A percentile compares a stretch with the other conserved stretches of the same genome.
Evolutionary conservation across 2,329 filamentous ascomycete species (phyloP).

Genomic region (Fusarium aywerte): DNA sequence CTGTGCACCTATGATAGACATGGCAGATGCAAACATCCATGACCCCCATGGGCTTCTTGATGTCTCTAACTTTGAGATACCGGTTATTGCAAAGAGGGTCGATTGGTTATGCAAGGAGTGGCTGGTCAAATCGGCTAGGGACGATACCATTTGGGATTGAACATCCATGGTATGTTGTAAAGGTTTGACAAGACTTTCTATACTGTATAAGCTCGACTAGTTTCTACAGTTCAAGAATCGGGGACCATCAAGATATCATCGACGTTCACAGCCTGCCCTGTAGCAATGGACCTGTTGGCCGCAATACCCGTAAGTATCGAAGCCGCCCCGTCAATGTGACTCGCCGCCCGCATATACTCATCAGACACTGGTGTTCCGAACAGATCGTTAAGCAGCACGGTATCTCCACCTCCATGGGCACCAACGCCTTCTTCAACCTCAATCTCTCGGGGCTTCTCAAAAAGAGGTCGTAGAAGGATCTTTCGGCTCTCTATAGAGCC

Average conservation of each 20-base stretch:
- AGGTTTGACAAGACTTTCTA: no score
- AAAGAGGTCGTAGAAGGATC: slow-evolving; percentile 63
- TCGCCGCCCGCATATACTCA: slow-evolving; percentile 64
- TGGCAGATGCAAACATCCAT: background rate
- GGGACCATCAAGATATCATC: slow-evolving; percentile 58
- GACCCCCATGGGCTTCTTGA: slow-evolving; percentile 15
- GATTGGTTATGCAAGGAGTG: slow-evolving; percentile 32
- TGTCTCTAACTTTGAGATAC: slow-evolving; percentile 12
- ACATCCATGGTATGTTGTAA: no score
- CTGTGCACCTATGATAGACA: slow-evolving; percentile 13
- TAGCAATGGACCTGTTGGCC: slow-evolving; percentile 67
- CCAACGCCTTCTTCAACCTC: slow-evolving; percentile 63
- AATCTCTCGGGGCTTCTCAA: slow-evolving; percentile 66
- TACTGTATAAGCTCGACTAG: no score
- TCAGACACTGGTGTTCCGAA: slow-evolving; percentile 65
- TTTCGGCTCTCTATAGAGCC: slow-evolving; percentile 62
- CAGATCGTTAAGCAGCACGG: slow-evolving; percentile 65
- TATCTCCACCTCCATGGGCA: slow-evolving; percentile 70
- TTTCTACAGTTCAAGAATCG: background rate
- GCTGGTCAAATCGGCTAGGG: slow-evolving; percentile 22
- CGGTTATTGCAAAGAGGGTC: slow-evolving; percentile 4
- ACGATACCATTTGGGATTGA: slow-evolving; percentile 20
- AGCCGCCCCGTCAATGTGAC: slow-evolving; percentile 67
- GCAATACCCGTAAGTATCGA: slow-evolving; percentile 70
- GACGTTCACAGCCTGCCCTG: slow-evolving; percentile 66